Base-by-base conservation (phyloP, 2,329 filamentous ascomycete genomes). In the Neophaeococcomyces mojaviensis region DNA sequence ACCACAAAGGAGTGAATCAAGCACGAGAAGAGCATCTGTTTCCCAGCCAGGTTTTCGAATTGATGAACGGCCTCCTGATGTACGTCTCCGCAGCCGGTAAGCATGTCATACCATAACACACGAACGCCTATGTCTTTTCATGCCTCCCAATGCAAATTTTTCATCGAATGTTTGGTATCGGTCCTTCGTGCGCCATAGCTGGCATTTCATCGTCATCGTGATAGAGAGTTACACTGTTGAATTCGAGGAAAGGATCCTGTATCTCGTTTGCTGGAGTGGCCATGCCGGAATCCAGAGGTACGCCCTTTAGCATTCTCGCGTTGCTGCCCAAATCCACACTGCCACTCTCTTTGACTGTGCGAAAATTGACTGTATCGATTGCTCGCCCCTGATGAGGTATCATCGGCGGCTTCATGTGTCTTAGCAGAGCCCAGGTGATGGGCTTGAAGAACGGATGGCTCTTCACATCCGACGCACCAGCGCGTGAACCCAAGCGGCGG, bases 331-430 rank as follows among this genome's bases (percentile, higher is more conserved):
- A 51, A 64, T 98, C 92, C 40, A 97, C 87, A 61, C 88, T 95
- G 59, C 90, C 86, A 59, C 87, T 94, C 68, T 98, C 92, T 69
- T 97, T 98, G 48, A 98, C 89, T 59, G 94, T 95, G 54, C 92
- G 81, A 76, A 98, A 98, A 67, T 98, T 98, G 61, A 95, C 74
- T 0, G 92, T 96, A 64, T 98, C 92, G 56, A 92, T 82, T 38
- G 86, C 92, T 46, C 86, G 84, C 44, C 88, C 88, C 63, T 90
- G 84, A 59, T 94, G 84, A 8, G 92, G 92, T 35, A 97, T 84
- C 68, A 98, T 98, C 1, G 92, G 92, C 26, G 92, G 92, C 66
- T 96, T 97, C 84, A 89, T 92, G 66, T 98, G 92, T 44, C 92
- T 85, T 55, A 98, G 88, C 32, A 98, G 76, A 19, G 92, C 92